Base-by-base conservation (phyloP, 1,284 basidiomycete species). In the Exobasidium cylindrosporum region DNA sequence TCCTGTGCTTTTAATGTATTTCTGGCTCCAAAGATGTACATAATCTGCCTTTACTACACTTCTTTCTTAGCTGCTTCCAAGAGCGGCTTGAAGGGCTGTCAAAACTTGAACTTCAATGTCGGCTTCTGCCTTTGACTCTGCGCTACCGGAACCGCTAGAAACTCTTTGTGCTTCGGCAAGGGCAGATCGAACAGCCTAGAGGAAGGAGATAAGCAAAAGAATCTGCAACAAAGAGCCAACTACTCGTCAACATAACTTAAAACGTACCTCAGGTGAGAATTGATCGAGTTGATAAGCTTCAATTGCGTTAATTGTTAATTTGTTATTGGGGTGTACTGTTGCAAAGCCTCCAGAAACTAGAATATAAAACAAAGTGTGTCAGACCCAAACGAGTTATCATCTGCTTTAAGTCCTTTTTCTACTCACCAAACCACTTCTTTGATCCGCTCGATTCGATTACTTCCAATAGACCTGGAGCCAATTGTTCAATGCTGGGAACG, bases 261-360 rank as follows among this genome's bases (percentile, higher is more conserved):
- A 21, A 76, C 84, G 43, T 69, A 91, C 91, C 85, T 95, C 92
- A 23, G 85, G 72, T 1, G 92, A 94, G 83, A 96, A 97, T 60
- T 88, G 84, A 66, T 96, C 93, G 35, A 99, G 84, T 50, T 91
- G 88, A 75, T 93, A 95, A 66, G 91, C 96, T 85, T 98, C 96
- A 60, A 98, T 89, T 66, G 90, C 92, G 83, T 98, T 98, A 81
- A 98, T 90, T 49, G 95, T 97, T 64, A 98, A 84, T 74, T 86
- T 88, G 86, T 97, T 99, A 84, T 94, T 93, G 57, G 92, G 91
- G 83, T 98, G 96, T 56, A 99, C 91, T 64, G 90, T 97, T 61
- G 96, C 95, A 81, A 99, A 97, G 64, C 96, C 96, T 68, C 91
- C 89, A 63, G 95, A 97, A 59, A 92, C 96, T 97, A 72, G 23